These are phyloP conservation scores for Aristolochia contorta DNA, from an alignment of 164 flowering plant species.

Conservation along the genomic window DNA sequence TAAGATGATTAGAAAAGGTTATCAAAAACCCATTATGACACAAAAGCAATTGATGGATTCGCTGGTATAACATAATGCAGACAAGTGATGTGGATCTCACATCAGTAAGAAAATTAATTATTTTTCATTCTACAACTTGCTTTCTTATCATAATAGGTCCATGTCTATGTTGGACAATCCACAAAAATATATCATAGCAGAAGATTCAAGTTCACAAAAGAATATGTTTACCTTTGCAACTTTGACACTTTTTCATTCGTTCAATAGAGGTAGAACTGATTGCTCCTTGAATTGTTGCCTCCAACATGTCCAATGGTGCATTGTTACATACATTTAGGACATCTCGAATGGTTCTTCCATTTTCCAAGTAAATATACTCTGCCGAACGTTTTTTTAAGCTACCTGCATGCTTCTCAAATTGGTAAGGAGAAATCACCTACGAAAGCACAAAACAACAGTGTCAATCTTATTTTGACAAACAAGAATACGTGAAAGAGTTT, in stretches of 20 bases:
- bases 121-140: too few species aligned
- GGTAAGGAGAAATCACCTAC: slow-evolving; percentile 51
- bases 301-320: slow-evolving; percentile 33
- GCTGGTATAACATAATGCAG: too few species aligned
- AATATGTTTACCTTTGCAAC: slow-evolving; percentile 41
- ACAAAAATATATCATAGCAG: too few species aligned
- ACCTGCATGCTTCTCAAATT: slow-evolving; percentile 74
- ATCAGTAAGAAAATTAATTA: too few species aligned
- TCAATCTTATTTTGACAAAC: neutral
- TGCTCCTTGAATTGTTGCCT: slow-evolving; percentile 27
- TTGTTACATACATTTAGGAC: slow-evolving; percentile 48
- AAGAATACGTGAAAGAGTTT: neutral
- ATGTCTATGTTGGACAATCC: too few species aligned
- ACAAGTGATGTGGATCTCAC: too few species aligned
- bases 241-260: slow-evolving; percentile 23
- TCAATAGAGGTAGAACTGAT: slow-evolving; percentile 20
- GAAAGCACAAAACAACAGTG: neutral
- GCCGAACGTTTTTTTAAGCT: slow-evolving; percentile 62
- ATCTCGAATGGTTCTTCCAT: slow-evolving; percentile 56
- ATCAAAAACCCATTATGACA: too few species aligned
- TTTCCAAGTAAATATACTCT: slow-evolving; percentile 61
- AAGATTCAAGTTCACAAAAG: neutral
- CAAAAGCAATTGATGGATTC: too few species aligned
- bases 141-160: too few species aligned
- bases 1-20: too few species aligned